phyloP scores from a whole-genome alignment of 2,329 filamentous ascomycete species.

The Claviceps arundinis region DNA sequence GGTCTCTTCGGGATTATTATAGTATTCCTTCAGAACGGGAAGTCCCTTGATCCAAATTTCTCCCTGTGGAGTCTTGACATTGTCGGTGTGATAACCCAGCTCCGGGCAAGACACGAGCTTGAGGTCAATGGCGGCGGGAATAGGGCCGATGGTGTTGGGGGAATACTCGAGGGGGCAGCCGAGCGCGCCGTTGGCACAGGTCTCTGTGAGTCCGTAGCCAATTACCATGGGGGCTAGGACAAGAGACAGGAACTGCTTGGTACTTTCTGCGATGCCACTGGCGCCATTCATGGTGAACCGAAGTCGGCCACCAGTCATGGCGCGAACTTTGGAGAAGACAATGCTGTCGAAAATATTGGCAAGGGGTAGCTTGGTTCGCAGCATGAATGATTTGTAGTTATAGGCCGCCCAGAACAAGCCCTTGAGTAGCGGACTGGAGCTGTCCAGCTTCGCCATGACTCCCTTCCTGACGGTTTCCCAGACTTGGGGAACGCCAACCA shows the following conservation, averaged over 20 bases:
- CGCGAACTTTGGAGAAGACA: conserved; percentile 85
- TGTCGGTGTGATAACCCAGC: conserved; percentile 67
- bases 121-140: conserved; percentile 65
- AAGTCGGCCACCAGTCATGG: conserved; percentile 76
- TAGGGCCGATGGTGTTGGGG: conserved; percentile 60
- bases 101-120: conserved; percentile 88
- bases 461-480: conserved; percentile 98
- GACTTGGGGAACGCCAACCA: conserved; percentile 89
- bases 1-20: conserved; percentile 76
- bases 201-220: conserved; percentile 93
- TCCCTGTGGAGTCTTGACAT: conserved; percentile 62
- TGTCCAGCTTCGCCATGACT: conserved; percentile 65
- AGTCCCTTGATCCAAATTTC: conserved; percentile 82
- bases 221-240: conserved; percentile 87
- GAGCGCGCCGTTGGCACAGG: conserved; percentile 68
- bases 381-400: conserved; percentile 45
- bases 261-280: conserved; percentile 77
- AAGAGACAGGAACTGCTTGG: conserved; percentile 81
- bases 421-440: conserved; percentile 53
- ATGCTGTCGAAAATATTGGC: conserved; percentile 61
- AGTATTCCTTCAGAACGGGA: conserved; percentile 66
- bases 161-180: conserved; percentile 80
- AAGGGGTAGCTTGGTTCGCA: conserved; percentile 48
- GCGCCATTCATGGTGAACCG: conserved; percentile 91
- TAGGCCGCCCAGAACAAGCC: conserved; percentile 65